Percentiles rank a stretch among this genome's conserved stretches.
Conservation (phyloP, 352 stramenopile genomes). For the Phytophthora sp. region DNA sequence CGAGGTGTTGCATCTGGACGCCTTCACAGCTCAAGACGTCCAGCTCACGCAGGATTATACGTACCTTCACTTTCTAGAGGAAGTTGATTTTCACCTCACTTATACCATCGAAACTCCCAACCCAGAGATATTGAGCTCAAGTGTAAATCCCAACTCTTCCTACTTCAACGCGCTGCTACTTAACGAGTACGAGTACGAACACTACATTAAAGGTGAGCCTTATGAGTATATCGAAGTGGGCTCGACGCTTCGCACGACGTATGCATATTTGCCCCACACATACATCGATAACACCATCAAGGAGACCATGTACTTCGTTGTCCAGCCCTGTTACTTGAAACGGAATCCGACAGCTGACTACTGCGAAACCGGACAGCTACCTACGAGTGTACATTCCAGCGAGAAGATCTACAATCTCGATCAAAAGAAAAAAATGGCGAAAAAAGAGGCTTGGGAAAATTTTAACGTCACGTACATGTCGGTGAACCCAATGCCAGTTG, state of each 20-base stretch:
- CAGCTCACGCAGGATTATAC: conserved; percentile 59
- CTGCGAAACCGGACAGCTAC: conserved; percentile 44
- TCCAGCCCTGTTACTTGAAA: conserved; percentile 56
- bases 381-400: conserved; percentile 43
- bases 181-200: conserved; percentile 56
- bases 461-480: conserved; percentile 47
- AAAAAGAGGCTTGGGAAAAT: conserved; percentile 17
- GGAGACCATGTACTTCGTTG: conserved; percentile 66
- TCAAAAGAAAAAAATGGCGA: conserved; percentile 36
- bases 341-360: conserved; percentile 44
- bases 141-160: conserved; percentile 22
- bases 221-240: conserved; percentile 49
- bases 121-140: conserved; percentile 3
- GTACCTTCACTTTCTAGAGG: conserved; percentile 65
- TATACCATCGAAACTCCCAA: conserved; percentile 54
- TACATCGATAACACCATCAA: conserved; percentile 55
- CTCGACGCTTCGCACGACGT: conserved; percentile 51
- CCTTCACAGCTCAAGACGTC: conserved; percentile 59
- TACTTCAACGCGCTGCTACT: conserved; percentile 67
- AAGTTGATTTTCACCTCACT: conserved; percentile 62
- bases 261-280: conserved; percentile 51
- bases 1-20: conserved; percentile 72
- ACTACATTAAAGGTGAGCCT: conserved; percentile 51
- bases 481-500: conserved; percentile 70
- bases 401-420: conserved; percentile 58